Conservation (phyloP, 805 yeast genomes). For the Ogataea paraovalis region DNA sequence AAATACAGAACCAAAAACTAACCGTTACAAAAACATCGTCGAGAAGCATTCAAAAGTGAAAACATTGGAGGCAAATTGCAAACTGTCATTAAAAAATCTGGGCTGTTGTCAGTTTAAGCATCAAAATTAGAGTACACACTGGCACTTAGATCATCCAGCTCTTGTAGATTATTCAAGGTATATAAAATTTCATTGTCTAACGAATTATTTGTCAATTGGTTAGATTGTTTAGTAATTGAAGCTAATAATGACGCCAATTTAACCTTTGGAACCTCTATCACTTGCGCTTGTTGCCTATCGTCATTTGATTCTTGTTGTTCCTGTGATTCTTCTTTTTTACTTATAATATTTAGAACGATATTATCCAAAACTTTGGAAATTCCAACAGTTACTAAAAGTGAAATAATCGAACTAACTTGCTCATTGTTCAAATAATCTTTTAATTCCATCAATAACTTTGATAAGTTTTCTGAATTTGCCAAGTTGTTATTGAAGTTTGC, state of each 20-base stretch:
- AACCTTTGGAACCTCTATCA: constrained; percentile 19
- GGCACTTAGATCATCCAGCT: constrained; percentile 84
- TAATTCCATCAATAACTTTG: constrained; percentile 28
- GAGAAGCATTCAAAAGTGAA: neutral
- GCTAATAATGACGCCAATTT: constrained; percentile 73
- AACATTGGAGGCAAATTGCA: too few species aligned
- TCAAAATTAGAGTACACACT: constrained; percentile 79
- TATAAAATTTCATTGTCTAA: constrained; percentile 29
- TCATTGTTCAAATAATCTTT: constrained; percentile 26
- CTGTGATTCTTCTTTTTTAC: constrained; percentile 9
- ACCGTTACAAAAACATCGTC: neutral
- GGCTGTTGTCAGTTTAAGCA: constrained; percentile 6
- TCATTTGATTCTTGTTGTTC: constrained; percentile 7
- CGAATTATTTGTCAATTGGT: constrained; percentile 27
- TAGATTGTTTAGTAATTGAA: constrained; percentile 61
- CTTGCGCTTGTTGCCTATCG: neutral
- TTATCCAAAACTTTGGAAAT: constrained; percentile 46
- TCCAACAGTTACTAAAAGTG: constrained; percentile 39
- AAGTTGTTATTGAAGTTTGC: constrained; percentile 24
- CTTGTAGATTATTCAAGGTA: constrained; percentile 49
- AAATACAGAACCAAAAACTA: neutral
- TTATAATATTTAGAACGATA: constrained; percentile 26
- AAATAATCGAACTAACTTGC: constrained; percentile 30
- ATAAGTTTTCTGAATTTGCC: constrained; percentile 24
- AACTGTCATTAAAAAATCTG: neutral